Evolutionary conservation across 129 eudicot genomes (phyloP).

Genomic region (Escallonia rubra): DNA sequence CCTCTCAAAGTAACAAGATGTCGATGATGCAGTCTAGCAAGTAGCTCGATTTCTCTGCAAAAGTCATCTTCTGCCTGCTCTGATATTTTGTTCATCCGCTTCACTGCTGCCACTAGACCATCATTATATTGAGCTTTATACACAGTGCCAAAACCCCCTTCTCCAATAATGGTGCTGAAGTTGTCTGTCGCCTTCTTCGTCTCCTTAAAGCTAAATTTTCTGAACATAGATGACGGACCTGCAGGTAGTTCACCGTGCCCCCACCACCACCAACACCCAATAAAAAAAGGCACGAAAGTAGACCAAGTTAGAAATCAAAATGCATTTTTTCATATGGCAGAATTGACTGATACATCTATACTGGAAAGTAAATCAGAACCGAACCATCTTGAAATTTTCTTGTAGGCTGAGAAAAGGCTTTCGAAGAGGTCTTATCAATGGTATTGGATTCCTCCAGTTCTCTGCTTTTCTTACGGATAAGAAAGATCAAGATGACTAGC

Average conservation of each 20-base stretch:
- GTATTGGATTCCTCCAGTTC: conserved; percentile 51
- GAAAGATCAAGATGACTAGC: conserved; percentile 56
- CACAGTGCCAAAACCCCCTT: conserved; percentile 95
- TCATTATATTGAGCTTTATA: conserved; percentile 74
- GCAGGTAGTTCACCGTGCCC: conserved; percentile 25
- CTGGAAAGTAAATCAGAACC: background rate
- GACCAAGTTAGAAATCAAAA: background rate
- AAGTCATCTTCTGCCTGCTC: conserved; percentile 92
- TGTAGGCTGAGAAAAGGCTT: conserved; percentile 42
- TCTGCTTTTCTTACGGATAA: conserved; percentile 61
- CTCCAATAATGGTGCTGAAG: conserved; percentile 64
- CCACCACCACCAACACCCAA: background rate
- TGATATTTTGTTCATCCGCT: conserved; percentile 81
- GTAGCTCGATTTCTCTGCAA: conserved; percentile 87
- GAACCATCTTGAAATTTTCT: conserved; percentile 68
- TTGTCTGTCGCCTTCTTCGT: conserved; percentile 80
- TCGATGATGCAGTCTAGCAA: conserved; percentile 97
- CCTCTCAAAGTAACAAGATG: conserved; percentile 96
- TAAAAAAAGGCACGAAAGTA: background rate
- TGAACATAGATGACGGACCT: conserved; percentile 76
- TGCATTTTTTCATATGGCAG: conserved; percentile 1
- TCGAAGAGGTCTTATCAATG: conserved; percentile 34
- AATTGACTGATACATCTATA: background rate
- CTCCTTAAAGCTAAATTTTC: conserved; percentile 71
- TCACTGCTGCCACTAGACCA: conserved; percentile 78